phyloP scores from a whole-genome alignment of 352 stramenopile genomes.

The Blastocystis sp. region DNA sequence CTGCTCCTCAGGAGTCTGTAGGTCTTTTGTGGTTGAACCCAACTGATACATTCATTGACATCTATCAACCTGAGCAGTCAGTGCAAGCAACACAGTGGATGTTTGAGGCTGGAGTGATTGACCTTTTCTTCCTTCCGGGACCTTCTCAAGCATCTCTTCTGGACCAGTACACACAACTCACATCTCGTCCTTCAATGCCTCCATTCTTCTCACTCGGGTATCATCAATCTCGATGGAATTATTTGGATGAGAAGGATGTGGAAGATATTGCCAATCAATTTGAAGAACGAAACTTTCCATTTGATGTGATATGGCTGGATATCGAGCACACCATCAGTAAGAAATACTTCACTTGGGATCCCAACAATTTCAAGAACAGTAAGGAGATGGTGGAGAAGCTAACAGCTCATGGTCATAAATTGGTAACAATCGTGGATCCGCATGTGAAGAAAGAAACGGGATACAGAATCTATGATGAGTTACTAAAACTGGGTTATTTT shows the following conservation, averaged over 20 bases:
- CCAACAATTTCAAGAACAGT: constrained; percentile 86
- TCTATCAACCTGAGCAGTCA: constrained; percentile 81
- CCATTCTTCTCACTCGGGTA: constrained; percentile 92
- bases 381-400: constrained; percentile 85
- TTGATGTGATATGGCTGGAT: constrained; percentile 98
- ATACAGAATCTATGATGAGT: constrained; percentile 77
- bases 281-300: constrained; percentile 81
- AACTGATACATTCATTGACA: constrained; percentile 95
- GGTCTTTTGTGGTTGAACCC: constrained; percentile 97
- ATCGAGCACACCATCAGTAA: constrained; percentile 99
- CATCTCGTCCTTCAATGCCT: constrained; percentile 80
- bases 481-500: neutral
- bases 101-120: constrained; percentile 86
- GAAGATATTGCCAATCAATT: constrained; percentile 72
- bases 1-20: neutral
- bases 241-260: constrained; percentile 93
- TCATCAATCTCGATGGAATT: constrained; percentile 99
- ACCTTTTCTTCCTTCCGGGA: constrained; percentile 88
- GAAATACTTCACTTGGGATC: constrained; percentile 94
- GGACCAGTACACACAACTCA: constrained; percentile 84
- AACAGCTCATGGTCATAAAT: constrained; percentile 81
- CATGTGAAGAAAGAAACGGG: constrained; percentile 92
- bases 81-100: constrained; percentile 65
- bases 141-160: constrained; percentile 75
- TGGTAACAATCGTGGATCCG: constrained; percentile 98